Base-by-base conservation (phyloP, 768 basidiomycete species). In the Chlorophyllum brunneum region DNA sequence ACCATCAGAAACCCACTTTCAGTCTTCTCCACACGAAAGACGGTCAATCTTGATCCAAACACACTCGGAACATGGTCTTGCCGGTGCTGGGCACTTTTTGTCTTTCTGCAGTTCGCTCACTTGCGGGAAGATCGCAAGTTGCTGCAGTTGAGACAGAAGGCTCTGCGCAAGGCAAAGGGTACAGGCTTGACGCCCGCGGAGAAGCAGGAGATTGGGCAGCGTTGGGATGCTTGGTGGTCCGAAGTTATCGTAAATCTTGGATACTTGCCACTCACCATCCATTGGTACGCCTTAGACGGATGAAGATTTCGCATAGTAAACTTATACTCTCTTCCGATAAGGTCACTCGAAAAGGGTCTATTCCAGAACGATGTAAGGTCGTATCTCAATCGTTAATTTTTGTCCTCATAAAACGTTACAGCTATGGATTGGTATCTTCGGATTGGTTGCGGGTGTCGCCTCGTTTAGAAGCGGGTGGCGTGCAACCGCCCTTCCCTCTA, bases 51-150 rank as follows among this genome's bases (percentile, higher is more conserved):
- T 36, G 69, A 84, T 51, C 55, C 76, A 6, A 68, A 71, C 29
- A 66, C 63, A 23, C 64, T 92, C 33, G 73, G 77, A 2, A 58
- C 85, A 47, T 89, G 86, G 87, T 91, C 89, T 11, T 80, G 77
- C 48, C 83, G 92, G 18, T 87, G 84, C 64, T 95, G 91, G 92
- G 85, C 84, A 1, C 65, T 79, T 20, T 94, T 94, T 60, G 75
- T 91, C 36, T 56, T 85, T 26, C 79, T 95, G 41, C 91, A 90
- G 51, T 83, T 92, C 56, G 78, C 76, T 4, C 88, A 89, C 61
- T 71, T 90, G 48, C 68, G 74, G 26, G 86, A 90, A 62, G 87
- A 91, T 59, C 74, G 77, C 55, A 78, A 78, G 56, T 58, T 88
- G 11, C 65, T 91, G 16, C 70, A 74, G 40, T 68, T 74, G 57